phyloP scores from a whole-genome alignment of 2,329 filamentous ascomycete genomes.

The Scedosporium aurantiacum region DNA sequence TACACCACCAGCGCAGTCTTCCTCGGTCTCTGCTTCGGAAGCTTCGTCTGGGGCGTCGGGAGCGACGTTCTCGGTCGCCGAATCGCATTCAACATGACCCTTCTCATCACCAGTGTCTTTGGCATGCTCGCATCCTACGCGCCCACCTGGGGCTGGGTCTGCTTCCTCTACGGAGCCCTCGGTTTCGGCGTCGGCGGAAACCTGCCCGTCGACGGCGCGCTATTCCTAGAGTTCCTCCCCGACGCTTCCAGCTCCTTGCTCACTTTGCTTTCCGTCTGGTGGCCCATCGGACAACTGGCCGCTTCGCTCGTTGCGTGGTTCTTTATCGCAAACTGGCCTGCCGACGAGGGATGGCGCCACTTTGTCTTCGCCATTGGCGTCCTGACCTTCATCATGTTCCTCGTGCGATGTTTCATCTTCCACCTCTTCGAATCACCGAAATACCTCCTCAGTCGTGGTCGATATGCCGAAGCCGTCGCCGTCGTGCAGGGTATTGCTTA shows the following conservation, averaged over 20 bases:
- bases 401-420: conserved; percentile 69
- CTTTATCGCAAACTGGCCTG: conserved; percentile 58
- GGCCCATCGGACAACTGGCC: conserved; percentile 71
- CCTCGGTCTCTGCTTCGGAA: conserved; percentile 65
- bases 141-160: conserved; percentile 55
- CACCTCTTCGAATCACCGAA: conserved; percentile 79
- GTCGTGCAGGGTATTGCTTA: conserved; percentile 69
- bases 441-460: conserved; percentile 64
- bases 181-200: conserved; percentile 66
- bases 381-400: conserved; percentile 66
- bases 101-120: conserved; percentile 64
- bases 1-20: conserved; percentile 74
- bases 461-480: conserved; percentile 67
- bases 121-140: conserved; percentile 60
- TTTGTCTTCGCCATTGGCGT: conserved; percentile 61
- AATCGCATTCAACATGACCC: conserved; percentile 69
- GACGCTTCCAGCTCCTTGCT: conserved; percentile 62
- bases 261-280: conserved; percentile 76
- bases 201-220: conserved; percentile 64
- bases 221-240: conserved; percentile 77
- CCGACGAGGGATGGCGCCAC: conserved; percentile 65
- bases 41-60: conserved; percentile 69
- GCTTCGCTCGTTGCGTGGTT: conserved; percentile 65
- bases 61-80: conserved; percentile 70
- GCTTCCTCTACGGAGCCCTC: conserved; percentile 47